phyloP scores from a whole-genome alignment of 306 rosid species.

The Spatholobus suberectus region DNA sequence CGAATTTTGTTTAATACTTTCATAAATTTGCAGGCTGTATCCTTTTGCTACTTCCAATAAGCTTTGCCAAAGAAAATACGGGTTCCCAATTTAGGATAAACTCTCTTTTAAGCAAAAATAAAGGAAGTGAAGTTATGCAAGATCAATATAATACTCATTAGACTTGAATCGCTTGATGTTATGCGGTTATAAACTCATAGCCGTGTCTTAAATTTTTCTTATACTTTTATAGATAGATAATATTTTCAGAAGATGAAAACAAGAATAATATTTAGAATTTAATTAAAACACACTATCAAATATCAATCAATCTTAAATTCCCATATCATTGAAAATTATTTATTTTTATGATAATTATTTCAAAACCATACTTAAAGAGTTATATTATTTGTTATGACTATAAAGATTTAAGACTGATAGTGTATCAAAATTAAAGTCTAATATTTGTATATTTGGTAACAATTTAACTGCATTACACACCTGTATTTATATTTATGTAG shows the following conservation, averaged over 20 bases:
- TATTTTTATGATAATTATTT: too few species aligned
- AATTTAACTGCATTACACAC: neutral
- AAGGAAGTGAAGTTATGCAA: neutral
- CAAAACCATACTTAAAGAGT: too few species aligned
- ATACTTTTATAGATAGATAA: neutral
- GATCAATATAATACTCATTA: neutral
- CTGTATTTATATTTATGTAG: neutral
- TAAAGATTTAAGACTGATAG: neutral
- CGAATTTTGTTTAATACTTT: neutral
- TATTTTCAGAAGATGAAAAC: slow-evolving; percentile 24
- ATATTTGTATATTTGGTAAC: neutral
- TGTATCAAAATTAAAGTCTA: neutral
- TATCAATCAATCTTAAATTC: neutral
- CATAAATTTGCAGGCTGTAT: slow-evolving; percentile 1
- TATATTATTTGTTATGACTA: too few species aligned
- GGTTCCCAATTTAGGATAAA: neutral
- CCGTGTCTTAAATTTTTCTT: neutral
- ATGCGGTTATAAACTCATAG: neutral
- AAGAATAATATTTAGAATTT: neutral
- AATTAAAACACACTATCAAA: neutral
- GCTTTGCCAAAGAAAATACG: slow-evolving; percentile 15
- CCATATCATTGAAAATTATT: neutral
- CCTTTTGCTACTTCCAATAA: slow-evolving; percentile 11
- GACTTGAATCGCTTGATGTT: neutral
- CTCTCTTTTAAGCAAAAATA: neutral